Conservation (phyloP, 2,329 filamentous ascomycete species). For the Penicillium aurantiogriseum region DNA sequence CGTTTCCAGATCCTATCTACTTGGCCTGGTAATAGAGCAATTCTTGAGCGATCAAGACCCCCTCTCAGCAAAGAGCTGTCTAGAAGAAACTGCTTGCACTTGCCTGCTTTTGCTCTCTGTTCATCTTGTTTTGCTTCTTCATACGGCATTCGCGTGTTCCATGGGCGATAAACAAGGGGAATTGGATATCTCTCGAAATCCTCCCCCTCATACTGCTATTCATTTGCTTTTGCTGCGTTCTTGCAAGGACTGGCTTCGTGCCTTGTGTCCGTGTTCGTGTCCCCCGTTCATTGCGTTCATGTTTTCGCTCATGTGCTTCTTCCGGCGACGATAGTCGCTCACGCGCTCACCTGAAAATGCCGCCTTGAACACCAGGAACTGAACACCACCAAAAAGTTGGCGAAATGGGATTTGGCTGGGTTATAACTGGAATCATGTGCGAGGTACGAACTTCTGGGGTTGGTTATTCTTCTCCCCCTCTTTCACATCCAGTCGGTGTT, state of each 20-base stretch:
- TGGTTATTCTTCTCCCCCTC: background rate
- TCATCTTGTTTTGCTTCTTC: constrained; percentile 8
- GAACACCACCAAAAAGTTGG: background rate
- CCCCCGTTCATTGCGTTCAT: constrained; percentile 9
- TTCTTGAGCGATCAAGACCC: constrained; percentile 14
- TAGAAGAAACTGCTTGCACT: constrained; percentile 16
- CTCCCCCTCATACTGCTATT: constrained; percentile 1
- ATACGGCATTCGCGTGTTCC: constrained; percentile 2
- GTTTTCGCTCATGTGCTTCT: background rate
- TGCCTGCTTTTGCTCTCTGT: background rate
- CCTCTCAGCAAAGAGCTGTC: constrained; percentile 13
- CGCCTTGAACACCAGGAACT: background rate
- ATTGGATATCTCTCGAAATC: constrained; percentile 6
- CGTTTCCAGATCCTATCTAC: constrained; percentile 11
- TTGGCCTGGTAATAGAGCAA: constrained; percentile 21
- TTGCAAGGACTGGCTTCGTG: constrained; percentile 19
- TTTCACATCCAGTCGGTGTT: constrained; percentile 13
- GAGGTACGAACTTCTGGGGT: background rate
- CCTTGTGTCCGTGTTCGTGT: constrained; percentile 30
- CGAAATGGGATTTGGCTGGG: background rate
- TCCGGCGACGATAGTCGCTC: background rate
- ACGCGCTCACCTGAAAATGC: background rate
- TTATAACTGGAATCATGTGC: background rate
- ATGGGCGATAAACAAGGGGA: background rate
- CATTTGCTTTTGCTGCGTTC: constrained; percentile 13